Evolutionary conservation across 495 filamentous ascomycete species (phyloP), one percentile per base, ranked within the genome.

Genomic region (Hypoxylon rickii): DNA sequence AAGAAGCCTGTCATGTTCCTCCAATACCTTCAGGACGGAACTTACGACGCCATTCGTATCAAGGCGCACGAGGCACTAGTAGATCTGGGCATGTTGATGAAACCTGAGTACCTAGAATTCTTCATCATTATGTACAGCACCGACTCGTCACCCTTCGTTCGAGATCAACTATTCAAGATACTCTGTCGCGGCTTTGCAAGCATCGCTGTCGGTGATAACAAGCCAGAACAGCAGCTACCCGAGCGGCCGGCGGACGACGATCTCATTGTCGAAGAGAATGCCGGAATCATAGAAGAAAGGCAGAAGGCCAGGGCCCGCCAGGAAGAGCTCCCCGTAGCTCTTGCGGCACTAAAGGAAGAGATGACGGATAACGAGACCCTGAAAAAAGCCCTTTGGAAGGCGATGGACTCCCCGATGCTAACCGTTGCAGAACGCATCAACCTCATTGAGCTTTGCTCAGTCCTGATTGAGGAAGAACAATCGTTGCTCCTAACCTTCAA

Each of bases 1-100:
- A 44, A 74, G 11, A 80, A 85, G 36, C 66, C 83, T 0, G 70
- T 84, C 63, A 85, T 89, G 45, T 89, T 97, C 68, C 66, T 96
- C 22, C 84, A 88, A 39, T 97, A 97, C 64, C 84, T 90, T 0
- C 81, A 86, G 46, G 80, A 87, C 51, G 88, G 83, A 40, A 96
- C 89, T 15, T 83, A 85, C 36, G 90, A 96, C 45, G 75, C 84
- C 11, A 83, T 97, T 19, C 88, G 94, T 1, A 71, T 96, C 31
- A 86, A 88, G 56, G 92, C 91, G 1, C 96, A 96, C 64, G 80
- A 87, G 42, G 88, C 83, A 46, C 79, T 97, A 1, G 79, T 93
- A 31, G 86, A 93, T 37, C 79, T 95, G 13, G 91, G 92, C 29
- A 73, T 89, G 38, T 75, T 91, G 26, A 75, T 80, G 21, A 81